These are phyloP conservation scores for Candida glucosophila DNA, from an alignment of 1,139 yeast genomes.

Conservation along the genomic window DNA sequence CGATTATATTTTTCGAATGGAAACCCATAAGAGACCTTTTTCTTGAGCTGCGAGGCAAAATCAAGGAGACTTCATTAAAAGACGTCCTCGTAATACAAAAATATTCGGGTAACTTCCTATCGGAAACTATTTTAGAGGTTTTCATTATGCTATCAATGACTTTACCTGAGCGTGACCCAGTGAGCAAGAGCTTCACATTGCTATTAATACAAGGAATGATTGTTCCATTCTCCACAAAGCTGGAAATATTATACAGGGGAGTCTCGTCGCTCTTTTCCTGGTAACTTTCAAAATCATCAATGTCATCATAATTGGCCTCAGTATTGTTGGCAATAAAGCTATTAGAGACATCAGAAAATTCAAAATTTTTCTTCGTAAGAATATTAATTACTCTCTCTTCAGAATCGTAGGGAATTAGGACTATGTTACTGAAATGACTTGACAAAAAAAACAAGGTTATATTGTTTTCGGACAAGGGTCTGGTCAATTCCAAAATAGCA, in stretches of 20 bases:
- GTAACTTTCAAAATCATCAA: slow-evolving; percentile 1
- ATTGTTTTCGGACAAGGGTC: slow-evolving; percentile 49
- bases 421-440: slow-evolving; percentile 60
- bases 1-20: slow-evolving; percentile 36
- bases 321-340: slow-evolving; percentile 16
- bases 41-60: slow-evolving; percentile 39
- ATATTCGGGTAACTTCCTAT: slow-evolving; percentile 32
- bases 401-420: slow-evolving; percentile 45
- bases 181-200: slow-evolving; percentile 38
- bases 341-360: slow-evolving; percentile 33
- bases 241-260: slow-evolving; percentile 28
- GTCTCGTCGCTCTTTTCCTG: slow-evolving; percentile 3
- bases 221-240: slow-evolving; percentile 28
- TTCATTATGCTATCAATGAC: slow-evolving; percentile 29
- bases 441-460: slow-evolving; percentile 57
- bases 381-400: slow-evolving; percentile 38
- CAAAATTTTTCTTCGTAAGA: slow-evolving; percentile 34
- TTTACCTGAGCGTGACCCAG: slow-evolving; percentile 53
- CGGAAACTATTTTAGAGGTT: slow-evolving; percentile 22
- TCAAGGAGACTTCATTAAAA: slow-evolving; percentile 43
- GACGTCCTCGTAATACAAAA: slow-evolving; percentile 54
- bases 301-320: slow-evolving; percentile 1
- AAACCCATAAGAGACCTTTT: slow-evolving; percentile 32
- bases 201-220: slow-evolving; percentile 40
- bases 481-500: slow-evolving; percentile 49